phyloP scores from a whole-genome alignment of 805 yeast genomes.

The Lachancea quebecensis region DNA sequence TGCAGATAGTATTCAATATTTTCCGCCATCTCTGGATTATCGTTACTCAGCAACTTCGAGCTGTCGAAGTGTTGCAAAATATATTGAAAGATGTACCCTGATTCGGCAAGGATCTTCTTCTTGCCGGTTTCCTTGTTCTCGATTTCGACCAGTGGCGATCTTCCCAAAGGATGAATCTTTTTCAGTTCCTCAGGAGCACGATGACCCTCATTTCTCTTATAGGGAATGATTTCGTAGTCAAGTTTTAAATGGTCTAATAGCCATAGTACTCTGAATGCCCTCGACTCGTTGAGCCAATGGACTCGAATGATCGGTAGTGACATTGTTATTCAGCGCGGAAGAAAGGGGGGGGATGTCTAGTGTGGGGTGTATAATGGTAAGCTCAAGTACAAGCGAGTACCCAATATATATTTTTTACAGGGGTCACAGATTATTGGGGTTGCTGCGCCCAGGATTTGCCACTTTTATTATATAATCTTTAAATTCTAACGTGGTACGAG shows the following conservation, averaged over 20 bases:
- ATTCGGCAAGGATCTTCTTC: constrained; percentile 42
- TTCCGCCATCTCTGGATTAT: constrained; percentile 35
- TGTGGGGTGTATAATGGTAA: too few species aligned
- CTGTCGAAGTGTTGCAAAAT: constrained; percentile 45
- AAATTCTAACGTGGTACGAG: too few species aligned
- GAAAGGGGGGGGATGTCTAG: too few species aligned
- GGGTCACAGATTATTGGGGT: too few species aligned
- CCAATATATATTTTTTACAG: too few species aligned
- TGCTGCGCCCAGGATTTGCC: too few species aligned
- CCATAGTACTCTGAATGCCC: constrained; percentile 60
- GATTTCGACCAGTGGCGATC: constrained; percentile 52
- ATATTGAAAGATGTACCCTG: constrained; percentile 52
- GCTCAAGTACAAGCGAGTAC: too few species aligned
- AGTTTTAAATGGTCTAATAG: constrained; percentile 52
- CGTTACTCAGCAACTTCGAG: constrained; percentile 33
- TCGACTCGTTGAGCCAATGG: constrained; percentile 35
- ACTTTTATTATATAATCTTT: too few species aligned
- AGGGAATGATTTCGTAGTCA: constrained; percentile 47
- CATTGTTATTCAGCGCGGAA: too few species aligned
- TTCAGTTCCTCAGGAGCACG: constrained; percentile 45
- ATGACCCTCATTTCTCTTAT: constrained; percentile 42
- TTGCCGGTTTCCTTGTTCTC: constrained; percentile 29
- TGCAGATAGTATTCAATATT: constrained; percentile 46
- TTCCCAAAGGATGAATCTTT: constrained; percentile 55
- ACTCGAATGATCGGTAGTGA: constrained; percentile 13